A percentile compares a stretch with the other conserved stretches of the same genome.
Evolutionary conservation across 2,329 filamentous ascomycete genomes (phyloP).

Genomic region (Triangularia verruculosa): DNA sequence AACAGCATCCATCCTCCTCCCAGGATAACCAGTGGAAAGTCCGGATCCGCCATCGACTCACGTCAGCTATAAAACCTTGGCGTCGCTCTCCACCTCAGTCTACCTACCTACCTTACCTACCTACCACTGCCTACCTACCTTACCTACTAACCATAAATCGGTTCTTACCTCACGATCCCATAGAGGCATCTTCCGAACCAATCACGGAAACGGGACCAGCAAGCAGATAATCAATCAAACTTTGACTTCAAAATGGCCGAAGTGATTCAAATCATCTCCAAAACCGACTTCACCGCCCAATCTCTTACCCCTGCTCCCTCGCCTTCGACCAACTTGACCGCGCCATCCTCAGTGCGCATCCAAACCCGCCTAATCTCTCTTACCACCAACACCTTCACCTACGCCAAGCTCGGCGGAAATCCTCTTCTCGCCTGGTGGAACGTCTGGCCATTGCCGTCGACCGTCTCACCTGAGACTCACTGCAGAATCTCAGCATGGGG

Average conservation of each 20-base stretch:
- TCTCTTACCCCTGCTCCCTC: neutral
- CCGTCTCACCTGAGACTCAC: conserved; percentile 11
- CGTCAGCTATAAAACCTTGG: neutral
- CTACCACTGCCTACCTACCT: too few relatives aligned
- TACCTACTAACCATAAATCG: too few relatives aligned
- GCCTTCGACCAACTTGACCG: neutral
- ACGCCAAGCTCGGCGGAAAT: conserved; percentile 13
- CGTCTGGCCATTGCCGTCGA: conserved; percentile 8
- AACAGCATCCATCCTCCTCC: too few relatives aligned
- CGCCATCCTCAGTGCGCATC: conserved; percentile 4
- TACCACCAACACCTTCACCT: conserved; percentile 17
- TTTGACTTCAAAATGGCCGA: neutral
- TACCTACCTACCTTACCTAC: too few relatives aligned
- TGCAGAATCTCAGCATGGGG: conserved; percentile 19
- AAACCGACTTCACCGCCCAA: neutral
- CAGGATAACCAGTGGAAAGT: too few relatives aligned
- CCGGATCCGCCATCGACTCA: neutral
- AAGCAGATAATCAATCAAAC: neutral
- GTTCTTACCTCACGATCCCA: too few relatives aligned
- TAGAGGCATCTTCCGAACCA: too few relatives aligned
- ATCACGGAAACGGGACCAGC: neutral
- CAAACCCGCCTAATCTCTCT: conserved; percentile 12
- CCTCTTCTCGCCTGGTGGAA: conserved; percentile 11
- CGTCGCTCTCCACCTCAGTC: too few relatives aligned
- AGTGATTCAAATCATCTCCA: neutral